Conservation (phyloP, 148 eudicot genomes). For the Simmondsia chinensis region DNA sequence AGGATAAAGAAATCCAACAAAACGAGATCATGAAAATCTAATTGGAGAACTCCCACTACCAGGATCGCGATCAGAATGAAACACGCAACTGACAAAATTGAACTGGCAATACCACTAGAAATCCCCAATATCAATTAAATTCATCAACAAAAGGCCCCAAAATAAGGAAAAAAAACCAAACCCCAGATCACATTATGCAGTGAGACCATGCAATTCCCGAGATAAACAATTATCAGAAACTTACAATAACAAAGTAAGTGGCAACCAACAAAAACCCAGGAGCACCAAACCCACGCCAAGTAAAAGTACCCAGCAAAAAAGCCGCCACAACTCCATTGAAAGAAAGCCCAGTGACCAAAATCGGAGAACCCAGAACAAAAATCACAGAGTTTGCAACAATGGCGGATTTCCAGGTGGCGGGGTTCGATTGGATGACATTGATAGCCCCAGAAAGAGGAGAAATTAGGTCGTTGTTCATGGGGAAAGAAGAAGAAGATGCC, state of each 20-base stretch:
- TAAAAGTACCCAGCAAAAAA: conserved; percentile 74
- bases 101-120: too few relatives aligned
- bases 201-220: too few relatives aligned
- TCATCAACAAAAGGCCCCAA: neutral
- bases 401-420: conserved; percentile 80
- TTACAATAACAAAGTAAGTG: conserved; percentile 71
- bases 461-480: too few relatives aligned
- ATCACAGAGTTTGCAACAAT: conserved; percentile 48
- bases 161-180: neutral
- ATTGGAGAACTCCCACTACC: too few relatives aligned
- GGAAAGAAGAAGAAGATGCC: conserved; percentile 17
- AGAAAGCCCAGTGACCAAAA: conserved; percentile 64
- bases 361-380: conserved; percentile 69
- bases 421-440: conserved; percentile 36
- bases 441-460: conserved; percentile 25
- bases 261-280: conserved; percentile 86
- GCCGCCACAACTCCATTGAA: conserved; percentile 69
- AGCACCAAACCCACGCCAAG: conserved; percentile 80
- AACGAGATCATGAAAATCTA: too few relatives aligned
- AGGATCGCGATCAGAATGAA: too few relatives aligned
- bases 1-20: too few relatives aligned
- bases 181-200: too few relatives aligned
- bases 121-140: neutral
- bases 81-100: too few relatives aligned
- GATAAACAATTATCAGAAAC: conserved; percentile 11